These are phyloP conservation scores for Toxicodendron radicans DNA, from an alignment of 345 rosid genomes.

Conservation along the genomic window DNA sequence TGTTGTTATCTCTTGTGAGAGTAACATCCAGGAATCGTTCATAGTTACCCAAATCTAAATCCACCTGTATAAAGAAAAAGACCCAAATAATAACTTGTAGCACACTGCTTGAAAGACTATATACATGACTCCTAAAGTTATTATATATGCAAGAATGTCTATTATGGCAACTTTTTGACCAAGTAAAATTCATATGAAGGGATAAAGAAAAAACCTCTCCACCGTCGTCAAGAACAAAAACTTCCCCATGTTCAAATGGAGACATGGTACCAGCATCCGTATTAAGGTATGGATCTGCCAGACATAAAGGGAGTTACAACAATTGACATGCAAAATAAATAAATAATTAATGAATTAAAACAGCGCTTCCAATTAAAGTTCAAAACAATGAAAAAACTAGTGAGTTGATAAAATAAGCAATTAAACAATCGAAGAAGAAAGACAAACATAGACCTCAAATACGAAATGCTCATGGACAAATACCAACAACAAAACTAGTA, in stretches of 20 bases:
- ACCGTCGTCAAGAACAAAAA: conserved; percentile 95
- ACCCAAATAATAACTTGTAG: conserved; percentile 23
- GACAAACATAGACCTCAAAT: not conserved
- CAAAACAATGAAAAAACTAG: not conserved
- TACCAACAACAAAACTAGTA: not conserved
- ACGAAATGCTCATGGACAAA: not conserved
- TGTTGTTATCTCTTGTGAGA: conserved; percentile 85
- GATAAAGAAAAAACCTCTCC: conserved; percentile 71
- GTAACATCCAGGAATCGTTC: conserved; percentile 91
- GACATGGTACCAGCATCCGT: conserved; percentile 99
- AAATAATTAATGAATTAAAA: not conserved
- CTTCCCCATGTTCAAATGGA: conserved; percentile 97
- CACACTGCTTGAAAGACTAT: not conserved
- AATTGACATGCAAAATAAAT: not conserved
- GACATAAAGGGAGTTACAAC: conserved; percentile 13
- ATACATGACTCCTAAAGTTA: not conserved
- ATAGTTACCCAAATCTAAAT: conserved; percentile 94
- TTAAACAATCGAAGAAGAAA: conserved; percentile 2
- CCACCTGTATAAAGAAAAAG: conserved; percentile 57
- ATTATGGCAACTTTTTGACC: not conserved
- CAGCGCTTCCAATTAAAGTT: not conserved
- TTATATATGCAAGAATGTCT: not conserved
- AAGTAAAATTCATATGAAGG: not conserved
- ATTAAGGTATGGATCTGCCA: conserved; percentile 87
- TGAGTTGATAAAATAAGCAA: not conserved